Evolutionary conservation across 495 filamentous ascomycete genomes (phyloP), one percentile per base, ranked within the genome.

Genomic region (Alectoria sarmentosa): DNA sequence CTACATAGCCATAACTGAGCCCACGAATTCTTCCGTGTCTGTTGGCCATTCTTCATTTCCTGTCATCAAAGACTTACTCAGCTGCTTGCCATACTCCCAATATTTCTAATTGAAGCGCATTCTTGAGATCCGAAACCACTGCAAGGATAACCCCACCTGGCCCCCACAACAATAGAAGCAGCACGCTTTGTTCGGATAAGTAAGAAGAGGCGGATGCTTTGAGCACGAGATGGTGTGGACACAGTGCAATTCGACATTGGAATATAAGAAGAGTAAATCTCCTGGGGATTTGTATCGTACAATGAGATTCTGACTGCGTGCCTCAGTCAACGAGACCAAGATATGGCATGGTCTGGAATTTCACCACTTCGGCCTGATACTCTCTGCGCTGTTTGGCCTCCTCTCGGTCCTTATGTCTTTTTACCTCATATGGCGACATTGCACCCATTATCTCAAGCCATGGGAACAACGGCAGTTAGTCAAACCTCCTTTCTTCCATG

Each of bases 361-460:
- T 66, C 81, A 83, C 63, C 44, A 71, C 9, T 73, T 83, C 23
- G 76, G 76, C 63, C 65, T 81, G 36, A 74, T 83, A 34, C 69
- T 83, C 36, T 78, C 78, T 56, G 80, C 77, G 5, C 72, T 74
- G 15, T 84, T 82, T 63, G 77, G 75, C 6, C 39, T 82, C 30
- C 66, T 82, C 28, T 78, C 80, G 2, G 73, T 76, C 37, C 52
- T 70, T 3, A 64, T 78, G 10, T 83, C 81, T 3, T 71, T 74
- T 3, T 77, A 74, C 55, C 66, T 96, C 59, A 90, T 95, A 68
- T 82, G 84, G 76, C 79, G 79, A 69, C 91, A 96, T 83, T 88
- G 89, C 28, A 82, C 80, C 11, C 89, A 95, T 76, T 96, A 95
- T 77, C 86, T 88, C 60, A 88, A 88, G 71, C 90, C 90, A 21